Evolutionary conservation across 805 yeast species (phyloP), one percentile per base, ranked within the genome.

Genomic region (Myxozyma vanderwaltii): DNA sequence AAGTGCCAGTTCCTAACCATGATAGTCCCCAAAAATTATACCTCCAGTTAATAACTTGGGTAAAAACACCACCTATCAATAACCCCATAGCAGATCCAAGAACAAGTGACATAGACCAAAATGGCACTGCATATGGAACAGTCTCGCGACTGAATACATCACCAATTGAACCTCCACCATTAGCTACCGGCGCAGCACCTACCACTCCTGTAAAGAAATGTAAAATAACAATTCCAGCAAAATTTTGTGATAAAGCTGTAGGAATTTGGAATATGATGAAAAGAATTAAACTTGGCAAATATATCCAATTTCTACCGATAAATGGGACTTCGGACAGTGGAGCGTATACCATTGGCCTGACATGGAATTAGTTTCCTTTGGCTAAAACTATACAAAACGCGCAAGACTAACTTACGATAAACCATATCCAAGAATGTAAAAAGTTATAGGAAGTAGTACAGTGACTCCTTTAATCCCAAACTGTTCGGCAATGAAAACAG

Each of bases 371-470:
- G 49, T n/a, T 3, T 29, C 49, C 12, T 27, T 6, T 1, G 21
- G 6, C 1, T 38, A 2, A 38, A 19, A 41, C 27, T 8, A n/a
- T n/a, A n/a, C n/a, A 10, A 10, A 24, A 13, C 35, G 7, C 17
- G 5, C 3, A 48, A 41, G 4, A 13, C 1, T 10, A 13, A 29
- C 54, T n/a, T 48, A 54, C 58, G 51, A 36, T 19, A 82, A 49
- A 54, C 85, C 88, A 66, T 84, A 83, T 8, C 87, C 88, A 27
- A 83, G 63, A 4, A 84, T 83, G 62, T 80, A 85, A 40, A 82
- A 61, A 0, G 85, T 72, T 64, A 85, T 73, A 2, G 85, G 83
- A 38, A 85, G 72, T 0, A 79, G 72, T 0, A 83, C 82, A 4
- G 76, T 75, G 4, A 76, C 78, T 33, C 71, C 71, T 15, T 79